A percentile compares a stretch with the other conserved stretches of the same genome.
These are phyloP conservation scores for Fusarium sp. DNA, from an alignment of 2,329 filamentous ascomycete species.

Conservation along the genomic window DNA sequence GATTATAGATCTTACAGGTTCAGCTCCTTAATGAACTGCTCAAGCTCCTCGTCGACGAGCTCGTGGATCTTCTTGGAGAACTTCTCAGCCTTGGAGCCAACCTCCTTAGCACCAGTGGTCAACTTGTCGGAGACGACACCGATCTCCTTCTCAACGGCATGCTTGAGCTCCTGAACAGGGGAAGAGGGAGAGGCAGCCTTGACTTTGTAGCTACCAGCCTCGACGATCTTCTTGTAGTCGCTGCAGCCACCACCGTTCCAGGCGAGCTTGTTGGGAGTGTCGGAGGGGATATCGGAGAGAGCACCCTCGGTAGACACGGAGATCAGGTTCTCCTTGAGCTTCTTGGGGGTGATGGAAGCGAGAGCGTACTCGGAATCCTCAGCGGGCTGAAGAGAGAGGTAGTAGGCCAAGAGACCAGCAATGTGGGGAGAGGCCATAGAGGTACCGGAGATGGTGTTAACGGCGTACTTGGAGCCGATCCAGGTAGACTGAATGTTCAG, in stretches of 20 bases:
- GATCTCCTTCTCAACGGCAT: constrained; percentile 72
- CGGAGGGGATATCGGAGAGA: constrained; percentile 83
- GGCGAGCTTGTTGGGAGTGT: constrained; percentile 94
- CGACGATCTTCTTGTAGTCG: constrained; percentile 89
- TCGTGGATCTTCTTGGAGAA: constrained; percentile 73
- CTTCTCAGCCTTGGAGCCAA: constrained; percentile 70
- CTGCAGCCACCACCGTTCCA: constrained; percentile 97
- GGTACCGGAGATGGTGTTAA: constrained; percentile 99
- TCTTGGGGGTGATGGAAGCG: constrained; percentile 88
- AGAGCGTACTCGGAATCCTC: constrained; percentile 92
- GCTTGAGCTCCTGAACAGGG: constrained; percentile 71
- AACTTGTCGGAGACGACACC: constrained; percentile 69
- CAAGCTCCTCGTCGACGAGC: constrained; percentile 71
- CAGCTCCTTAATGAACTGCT: constrained; percentile 70
- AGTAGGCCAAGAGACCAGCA: constrained; percentile 95
- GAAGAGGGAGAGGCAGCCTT: constrained; percentile 58
- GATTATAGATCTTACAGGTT: constrained; percentile 52
- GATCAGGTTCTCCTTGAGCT: constrained; percentile 92
- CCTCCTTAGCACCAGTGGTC: constrained; percentile 65
- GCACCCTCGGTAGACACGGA: constrained; percentile 82
- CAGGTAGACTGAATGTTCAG: constrained; percentile 98
- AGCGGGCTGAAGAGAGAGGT: constrained; percentile 93
- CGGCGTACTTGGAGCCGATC: constrained; percentile 95
- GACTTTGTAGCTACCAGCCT: constrained; percentile 77
- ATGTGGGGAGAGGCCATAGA: constrained; percentile 99